Percentiles rank a stretch among this genome's conserved stretches.
phyloP scores from a whole-genome alignment of 106 monocot genomes.

The Narthecium ossifragum region DNA sequence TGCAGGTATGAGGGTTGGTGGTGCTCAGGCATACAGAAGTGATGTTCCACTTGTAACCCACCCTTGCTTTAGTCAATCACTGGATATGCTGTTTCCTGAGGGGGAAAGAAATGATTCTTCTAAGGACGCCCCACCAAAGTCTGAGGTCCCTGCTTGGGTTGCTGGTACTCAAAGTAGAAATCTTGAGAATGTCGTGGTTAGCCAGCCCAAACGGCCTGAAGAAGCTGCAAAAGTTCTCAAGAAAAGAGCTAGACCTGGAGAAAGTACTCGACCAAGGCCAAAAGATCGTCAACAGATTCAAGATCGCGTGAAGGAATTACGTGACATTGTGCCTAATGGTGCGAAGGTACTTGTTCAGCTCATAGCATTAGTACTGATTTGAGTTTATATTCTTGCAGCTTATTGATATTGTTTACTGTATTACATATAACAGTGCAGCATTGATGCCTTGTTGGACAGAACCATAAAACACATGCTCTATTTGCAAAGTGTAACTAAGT shows the following conservation, averaged over 20 bases:
- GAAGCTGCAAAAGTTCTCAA: conserved; percentile 39
- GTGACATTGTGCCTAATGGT: conserved; percentile 88
- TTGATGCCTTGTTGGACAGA: conserved; percentile 91
- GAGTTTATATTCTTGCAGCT: background rate
- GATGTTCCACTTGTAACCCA: conserved; percentile 1
- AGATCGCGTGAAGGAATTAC: conserved; percentile 89
- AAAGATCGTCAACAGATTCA: conserved; percentile 98
- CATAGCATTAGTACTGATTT: background rate
- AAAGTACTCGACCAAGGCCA: conserved; percentile 80
- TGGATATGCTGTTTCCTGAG: conserved; percentile 7
- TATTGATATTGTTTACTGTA: background rate
- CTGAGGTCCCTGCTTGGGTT: conserved; percentile 28
- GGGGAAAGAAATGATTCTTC: conserved; percentile 22
- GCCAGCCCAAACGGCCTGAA: conserved; percentile 32
- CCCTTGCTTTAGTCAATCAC: conserved; percentile 18
- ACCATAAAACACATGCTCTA: conserved; percentile 96
- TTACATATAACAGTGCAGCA: conserved; percentile 82
- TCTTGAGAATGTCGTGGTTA: conserved; percentile 22
- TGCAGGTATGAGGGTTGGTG: conserved; percentile 5
- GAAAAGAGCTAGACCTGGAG: conserved; percentile 91
- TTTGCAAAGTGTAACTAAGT: conserved; percentile 87
- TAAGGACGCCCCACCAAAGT: conserved; percentile 4
- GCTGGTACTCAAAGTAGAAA: conserved; percentile 54
- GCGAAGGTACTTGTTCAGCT: conserved; percentile 49
- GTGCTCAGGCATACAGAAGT: conserved; percentile 6